phyloP scores from a whole-genome alignment of 305 asterid species.

The Rubia peregrina region DNA sequence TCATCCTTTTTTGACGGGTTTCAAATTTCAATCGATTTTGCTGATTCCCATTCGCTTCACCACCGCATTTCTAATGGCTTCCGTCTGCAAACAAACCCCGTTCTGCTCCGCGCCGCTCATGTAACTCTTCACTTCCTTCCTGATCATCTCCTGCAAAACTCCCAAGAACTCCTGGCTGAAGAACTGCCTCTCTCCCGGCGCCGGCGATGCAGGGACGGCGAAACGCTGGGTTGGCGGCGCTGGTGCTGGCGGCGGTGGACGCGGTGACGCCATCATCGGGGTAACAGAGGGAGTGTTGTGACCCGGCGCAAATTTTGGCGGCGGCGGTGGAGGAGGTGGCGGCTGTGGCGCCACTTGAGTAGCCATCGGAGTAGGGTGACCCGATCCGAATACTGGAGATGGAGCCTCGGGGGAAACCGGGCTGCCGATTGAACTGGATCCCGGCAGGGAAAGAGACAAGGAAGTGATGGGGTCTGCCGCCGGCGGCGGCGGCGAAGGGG shows the following conservation, averaged over 20 bases:
- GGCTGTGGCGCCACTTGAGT: neutral
- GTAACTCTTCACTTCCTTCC: slow-evolving; percentile 58
- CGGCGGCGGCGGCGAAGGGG: slow-evolving; percentile 20
- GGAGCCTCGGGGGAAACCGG: neutral
- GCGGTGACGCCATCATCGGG: slow-evolving; percentile 13
- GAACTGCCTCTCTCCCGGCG: slow-evolving; percentile 35
- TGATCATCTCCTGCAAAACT: slow-evolving; percentile 58
- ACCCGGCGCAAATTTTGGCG: slow-evolving; percentile 13
- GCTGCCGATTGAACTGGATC: slow-evolving; percentile 4
- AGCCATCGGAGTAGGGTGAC: slow-evolving; percentile 17
- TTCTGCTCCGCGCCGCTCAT: slow-evolving; percentile 42
- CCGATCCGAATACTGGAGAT: slow-evolving; percentile 17
- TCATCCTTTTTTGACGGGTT: neutral
- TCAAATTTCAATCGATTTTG: slow-evolving; percentile 23
- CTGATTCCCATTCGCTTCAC: slow-evolving; percentile 29
- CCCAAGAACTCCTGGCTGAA: slow-evolving; percentile 44
- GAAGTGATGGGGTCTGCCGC: slow-evolving; percentile 26
- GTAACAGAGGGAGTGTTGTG: neutral
- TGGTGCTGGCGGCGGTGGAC: neutral
- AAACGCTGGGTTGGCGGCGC: neutral
- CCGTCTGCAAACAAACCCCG: slow-evolving; percentile 23
- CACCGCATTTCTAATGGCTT: slow-evolving; percentile 24
- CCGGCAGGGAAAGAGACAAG: slow-evolving; percentile 25
- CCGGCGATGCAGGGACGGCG: neutral
- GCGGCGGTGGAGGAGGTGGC: neutral